Percentiles rank a stretch among this genome's conserved stretches.
phyloP scores from a whole-genome alignment of 306 rosid genomes.

The Boehmeria nivea region DNA sequence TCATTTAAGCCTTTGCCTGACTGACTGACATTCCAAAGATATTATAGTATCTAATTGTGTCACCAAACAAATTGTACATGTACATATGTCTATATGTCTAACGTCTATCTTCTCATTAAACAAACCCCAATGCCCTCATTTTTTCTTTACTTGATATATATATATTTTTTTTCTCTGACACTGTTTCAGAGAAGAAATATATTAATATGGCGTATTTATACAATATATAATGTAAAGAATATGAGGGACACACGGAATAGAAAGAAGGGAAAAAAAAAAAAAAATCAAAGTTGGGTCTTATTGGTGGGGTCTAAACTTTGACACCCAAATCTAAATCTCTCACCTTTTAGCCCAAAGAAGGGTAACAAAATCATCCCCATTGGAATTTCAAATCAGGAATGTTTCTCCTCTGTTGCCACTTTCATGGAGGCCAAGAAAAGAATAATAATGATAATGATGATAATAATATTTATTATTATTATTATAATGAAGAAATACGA shows the following conservation, averaged over 20 bases:
- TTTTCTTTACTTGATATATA: not conserved
- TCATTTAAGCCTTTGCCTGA: not conserved
- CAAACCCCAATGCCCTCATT: slow-evolving; percentile 29
- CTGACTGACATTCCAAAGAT: slow-evolving; percentile 52
- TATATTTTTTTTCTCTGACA: slow-evolving; percentile 13
- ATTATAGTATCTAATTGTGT: slow-evolving; percentile 25
- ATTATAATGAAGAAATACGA: no score
- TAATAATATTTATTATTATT: not conserved
- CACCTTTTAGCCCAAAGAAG: slow-evolving; percentile 12
- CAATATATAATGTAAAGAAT: no score
- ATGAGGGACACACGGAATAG: no score
- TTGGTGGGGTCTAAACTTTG: not conserved
- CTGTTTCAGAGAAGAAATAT: no score
- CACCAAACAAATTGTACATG: slow-evolving; percentile 23
- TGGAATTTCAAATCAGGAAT: slow-evolving; percentile 37
- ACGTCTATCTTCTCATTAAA: slow-evolving; percentile 6
- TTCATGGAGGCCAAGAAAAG: no score
- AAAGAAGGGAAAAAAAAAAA: no score
- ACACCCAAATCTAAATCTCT: not conserved
- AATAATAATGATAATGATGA: no score
- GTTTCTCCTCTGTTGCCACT: no score
- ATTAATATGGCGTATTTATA: no score
- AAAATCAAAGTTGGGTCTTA: no score
- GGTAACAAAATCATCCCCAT: no score
- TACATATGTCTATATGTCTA: slow-evolving; percentile 1